phyloP scores from a whole-genome alignment of 352 stramenopile genomes.

The Globisporangium parvum region DNA sequence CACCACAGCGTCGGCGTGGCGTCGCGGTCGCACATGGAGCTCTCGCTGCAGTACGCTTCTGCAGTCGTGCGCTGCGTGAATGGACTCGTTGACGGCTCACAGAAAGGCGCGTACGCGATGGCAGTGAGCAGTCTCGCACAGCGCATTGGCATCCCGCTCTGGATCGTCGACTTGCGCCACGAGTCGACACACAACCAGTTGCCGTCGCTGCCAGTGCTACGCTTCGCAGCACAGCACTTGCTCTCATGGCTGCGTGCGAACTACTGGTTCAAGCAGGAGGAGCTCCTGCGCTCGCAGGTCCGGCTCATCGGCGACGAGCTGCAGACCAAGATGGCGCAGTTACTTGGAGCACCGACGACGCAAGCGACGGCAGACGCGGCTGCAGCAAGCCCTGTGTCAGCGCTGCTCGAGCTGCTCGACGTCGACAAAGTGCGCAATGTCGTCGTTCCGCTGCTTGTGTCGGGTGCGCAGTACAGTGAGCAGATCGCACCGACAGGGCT shows the following conservation, averaged over 20 bases:
- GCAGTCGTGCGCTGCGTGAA: constrained; percentile 78
- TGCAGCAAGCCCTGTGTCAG: background rate
- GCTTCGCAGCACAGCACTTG: constrained; percentile 82
- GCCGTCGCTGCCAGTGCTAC: constrained; percentile 83
- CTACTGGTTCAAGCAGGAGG: constrained; percentile 85
- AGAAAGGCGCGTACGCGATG: constrained; percentile 71
- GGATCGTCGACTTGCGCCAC: constrained; percentile 92
- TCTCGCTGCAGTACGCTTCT: constrained; percentile 62
- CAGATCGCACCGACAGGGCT: constrained; percentile 31
- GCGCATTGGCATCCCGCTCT: constrained; percentile 88
- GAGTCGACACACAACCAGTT: constrained; percentile 92
- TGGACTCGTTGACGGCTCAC: constrained; percentile 73
- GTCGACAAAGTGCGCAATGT: constrained; percentile 47
- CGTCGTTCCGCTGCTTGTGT: constrained; percentile 55
- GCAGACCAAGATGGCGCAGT: constrained; percentile 15
- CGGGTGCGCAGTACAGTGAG: constrained; percentile 49
- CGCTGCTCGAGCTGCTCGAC: constrained; percentile 24
- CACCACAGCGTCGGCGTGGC: constrained; percentile 62
- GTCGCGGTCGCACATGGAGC: constrained; percentile 73
- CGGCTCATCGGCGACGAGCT: constrained; percentile 35
- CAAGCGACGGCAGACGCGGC: background rate
- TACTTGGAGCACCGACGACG: constrained; percentile 7
- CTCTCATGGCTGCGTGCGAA: constrained; percentile 83
- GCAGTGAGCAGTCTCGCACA: constrained; percentile 74
- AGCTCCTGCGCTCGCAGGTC: constrained; percentile 40